phyloP scores from a whole-genome alignment of 768 basidiomycete species.

The Sarcodon aspratus region DNA sequence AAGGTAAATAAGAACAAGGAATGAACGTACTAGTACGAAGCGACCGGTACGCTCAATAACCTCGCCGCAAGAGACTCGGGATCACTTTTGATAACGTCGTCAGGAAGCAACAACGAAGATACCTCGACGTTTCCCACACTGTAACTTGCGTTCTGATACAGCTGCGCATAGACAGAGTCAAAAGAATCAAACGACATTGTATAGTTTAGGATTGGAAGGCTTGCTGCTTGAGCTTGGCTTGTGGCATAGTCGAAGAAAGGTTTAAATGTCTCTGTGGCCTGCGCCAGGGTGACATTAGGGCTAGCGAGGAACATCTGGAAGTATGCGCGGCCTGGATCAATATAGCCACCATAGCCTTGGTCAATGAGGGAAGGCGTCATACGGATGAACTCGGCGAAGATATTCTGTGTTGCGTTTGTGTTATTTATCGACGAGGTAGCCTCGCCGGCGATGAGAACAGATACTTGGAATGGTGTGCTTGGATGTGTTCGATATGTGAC shows the following conservation, averaged over 20 bases:
- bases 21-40: constrained; percentile 5
- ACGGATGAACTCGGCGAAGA: constrained; percentile 24
- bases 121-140: too few relatives aligned
- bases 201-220: constrained; percentile 4
- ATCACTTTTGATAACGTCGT: constrained; percentile 7
- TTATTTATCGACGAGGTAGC: too few relatives aligned
- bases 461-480: constrained; percentile 18
- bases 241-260: constrained; percentile 20
- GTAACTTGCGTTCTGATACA: too few relatives aligned
- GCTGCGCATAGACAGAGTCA: constrained; percentile 5
- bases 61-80: constrained; percentile 4
- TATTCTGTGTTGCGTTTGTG: constrained; percentile 7
- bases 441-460: constrained; percentile 8
- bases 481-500: too few relatives aligned
- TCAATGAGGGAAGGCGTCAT: constrained; percentile 26
- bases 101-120: constrained; percentile 12
- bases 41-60: constrained; percentile 3
- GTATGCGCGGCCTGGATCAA: constrained; percentile 7
- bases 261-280: constrained; percentile 22
- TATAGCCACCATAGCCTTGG: constrained; percentile 34
- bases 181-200: constrained; percentile 6
- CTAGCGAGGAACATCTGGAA: constrained; percentile 18
- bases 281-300: constrained; percentile 24
- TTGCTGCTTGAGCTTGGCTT: background rate
- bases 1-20: background rate